Base-by-base conservation (phyloP, 768 basidiomycete species). In the Pleurotus ostreatus region DNA sequence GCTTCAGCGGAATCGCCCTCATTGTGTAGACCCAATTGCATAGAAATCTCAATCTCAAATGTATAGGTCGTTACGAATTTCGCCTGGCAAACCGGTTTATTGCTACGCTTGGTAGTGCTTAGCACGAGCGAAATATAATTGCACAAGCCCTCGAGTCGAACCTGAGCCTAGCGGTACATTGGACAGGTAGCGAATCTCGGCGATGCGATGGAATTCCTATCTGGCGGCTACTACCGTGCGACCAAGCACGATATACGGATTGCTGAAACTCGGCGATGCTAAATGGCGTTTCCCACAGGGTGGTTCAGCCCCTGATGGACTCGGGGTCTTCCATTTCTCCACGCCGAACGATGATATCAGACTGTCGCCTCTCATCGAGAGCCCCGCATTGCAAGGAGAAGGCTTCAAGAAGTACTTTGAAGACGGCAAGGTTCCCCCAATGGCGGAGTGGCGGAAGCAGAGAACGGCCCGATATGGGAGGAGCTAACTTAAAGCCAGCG, bases 241-340 rank as follows among this genome's bases (percentile, higher is more conserved):
- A 79, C 78, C 20, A 20, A 20, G 20, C 20, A 30, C 8, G 26
- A 30, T 30, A 30, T 30, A 30, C 26, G 26, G 26, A 30, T 30
- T 30, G 26, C 26, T 30, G 26, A 30, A 30, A 30, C 30, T 30
- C 8, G 8, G 0, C 30, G 7, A 30, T 30, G 7, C 26, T 30
- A 0, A 30, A 30, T 30, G 30, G 9, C 30, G 30, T 13, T 25
- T 54, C 26, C 30, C 15, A 7, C 0, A 70, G 79, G 45, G 80
- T 82, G 20, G 67, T 75, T 41, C 79, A 79, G 58, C 80, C 79
- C 2, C 80, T 20, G 20, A 20, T 20, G 20, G 20, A 20, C 68
- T 81, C 1, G 78, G 80, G 7, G 68, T 72, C 4, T 78, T 78
- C 62, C 79, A 78, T 61, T 80, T 82, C 58, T 64, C 63, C n/a